A percentile compares a stretch with the other conserved stretches of the same genome.
phyloP scores from a whole-genome alignment of 768 basidiomycete genomes.

The Boletus vinaceobasis region DNA sequence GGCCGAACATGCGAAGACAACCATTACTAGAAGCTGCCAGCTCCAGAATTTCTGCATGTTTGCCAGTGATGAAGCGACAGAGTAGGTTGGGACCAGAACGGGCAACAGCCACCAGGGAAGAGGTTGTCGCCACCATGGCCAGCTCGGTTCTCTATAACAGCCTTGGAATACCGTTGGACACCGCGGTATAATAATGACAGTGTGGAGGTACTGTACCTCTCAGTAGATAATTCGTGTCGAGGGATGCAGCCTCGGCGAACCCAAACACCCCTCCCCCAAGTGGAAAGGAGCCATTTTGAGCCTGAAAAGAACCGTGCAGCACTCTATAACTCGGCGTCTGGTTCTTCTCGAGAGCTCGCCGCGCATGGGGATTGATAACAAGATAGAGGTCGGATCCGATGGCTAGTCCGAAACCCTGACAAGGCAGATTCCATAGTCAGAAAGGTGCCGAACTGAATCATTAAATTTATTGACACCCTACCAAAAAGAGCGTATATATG shows the following conservation, averaged over 20 bases:
- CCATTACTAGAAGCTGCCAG: slow-evolving; percentile 74
- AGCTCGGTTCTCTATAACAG: slow-evolving; percentile 68
- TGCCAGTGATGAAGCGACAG: slow-evolving; percentile 67
- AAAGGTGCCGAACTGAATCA: not conserved
- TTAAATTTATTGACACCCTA: slow-evolving; percentile 26
- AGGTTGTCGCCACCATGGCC: slow-evolving; percentile 76
- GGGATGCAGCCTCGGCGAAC: slow-evolving; percentile 36
- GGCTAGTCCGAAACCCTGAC: slow-evolving; percentile 76
- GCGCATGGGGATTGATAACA: slow-evolving; percentile 59
- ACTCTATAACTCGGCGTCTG: slow-evolving; percentile 39
- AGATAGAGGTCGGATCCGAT: slow-evolving; percentile 82
- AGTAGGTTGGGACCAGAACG: slow-evolving; percentile 72
- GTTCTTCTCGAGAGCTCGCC: slow-evolving; percentile 32
- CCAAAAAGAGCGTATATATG: slow-evolving; percentile 81
- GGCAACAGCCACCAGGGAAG: slow-evolving; percentile 82
- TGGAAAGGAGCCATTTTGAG: slow-evolving; percentile 46
- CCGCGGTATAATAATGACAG: slow-evolving; percentile 17
- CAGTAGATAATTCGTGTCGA: slow-evolving; percentile 28
- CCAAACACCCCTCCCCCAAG: slow-evolving; percentile 46
- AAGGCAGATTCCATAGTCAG: slow-evolving; percentile 2
- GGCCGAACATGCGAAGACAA: slow-evolving; percentile 73
- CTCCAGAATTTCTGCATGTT: slow-evolving; percentile 73
- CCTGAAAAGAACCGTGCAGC: slow-evolving; percentile 53
- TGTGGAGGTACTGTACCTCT: slow-evolving; percentile 20
- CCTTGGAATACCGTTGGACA: slow-evolving; percentile 43